Evolutionary conservation across 129 eudicot species (phyloP).

Genomic region (carrot (Daucus carota)): DH1_v3.0 NC_030384.2:41587501-41588000

Average conservation of each 20-base stretch:
- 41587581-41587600: slow-evolving; percentile 11
- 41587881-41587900: background rate
- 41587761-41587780: slow-evolving; percentile 79
- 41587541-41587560: background rate
- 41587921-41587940: background rate
- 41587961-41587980: background rate
- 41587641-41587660: slow-evolving; percentile 60
- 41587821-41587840: background rate
- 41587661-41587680: slow-evolving; percentile 57
- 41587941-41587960: too few relatives aligned
- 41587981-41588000: slow-evolving; percentile 1
- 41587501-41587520: background rate
- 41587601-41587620: slow-evolving; percentile 92
- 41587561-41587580: background rate
- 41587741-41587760: slow-evolving; percentile 70
- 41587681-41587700: slow-evolving; percentile 91
- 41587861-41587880: background rate
- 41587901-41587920: background rate
- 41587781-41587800: background rate
- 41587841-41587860: background rate
- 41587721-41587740: slow-evolving; percentile 70
- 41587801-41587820: background rate
- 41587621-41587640: slow-evolving; percentile 84
- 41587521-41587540: background rate
- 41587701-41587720: slow-evolving; percentile 89